Evolutionary conservation across 2,329 filamentous ascomycete genomes (phyloP).

Genomic region (Hypoxylon sp.): DNA sequence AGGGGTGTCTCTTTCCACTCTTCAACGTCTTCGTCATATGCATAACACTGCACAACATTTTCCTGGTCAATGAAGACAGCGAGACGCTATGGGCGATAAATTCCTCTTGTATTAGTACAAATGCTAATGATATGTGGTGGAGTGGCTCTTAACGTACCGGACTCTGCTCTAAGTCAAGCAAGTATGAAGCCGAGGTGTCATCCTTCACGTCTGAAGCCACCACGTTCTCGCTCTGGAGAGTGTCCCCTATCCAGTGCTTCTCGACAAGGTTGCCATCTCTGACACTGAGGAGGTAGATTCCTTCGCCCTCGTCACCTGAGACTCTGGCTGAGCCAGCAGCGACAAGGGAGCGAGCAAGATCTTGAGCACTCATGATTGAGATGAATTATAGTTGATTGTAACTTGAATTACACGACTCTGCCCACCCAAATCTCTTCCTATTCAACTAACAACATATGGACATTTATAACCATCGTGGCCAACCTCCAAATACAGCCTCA

Average conservation of each 20-base stretch:
- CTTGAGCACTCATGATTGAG: slow-evolving; percentile 36
- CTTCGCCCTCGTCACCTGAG: slow-evolving; percentile 22
- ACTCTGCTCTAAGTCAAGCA: slow-evolving; percentile 18
- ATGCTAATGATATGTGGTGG: not conserved
- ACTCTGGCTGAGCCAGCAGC: slow-evolving; percentile 30
- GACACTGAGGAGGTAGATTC: slow-evolving; percentile 34
- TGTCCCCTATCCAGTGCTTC: slow-evolving; percentile 35
- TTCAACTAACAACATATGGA: not conserved
- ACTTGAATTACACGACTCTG: slow-evolving; percentile 5
- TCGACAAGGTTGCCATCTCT: slow-evolving; percentile 40
- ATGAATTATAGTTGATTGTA: not conserved
- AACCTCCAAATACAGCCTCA: slow-evolving; percentile 18
- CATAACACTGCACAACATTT: slow-evolving; percentile 30
- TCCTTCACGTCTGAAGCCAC: slow-evolving; percentile 35
- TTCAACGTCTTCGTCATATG: slow-evolving; percentile 37
- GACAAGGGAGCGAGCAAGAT: slow-evolving; percentile 36
- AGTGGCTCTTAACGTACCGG: slow-evolving; percentile 10
- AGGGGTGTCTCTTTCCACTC: slow-evolving; percentile 41
- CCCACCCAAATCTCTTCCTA: not conserved
- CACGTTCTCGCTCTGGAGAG: slow-evolving; percentile 27
- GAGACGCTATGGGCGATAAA: slow-evolving; percentile 22
- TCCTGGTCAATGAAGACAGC: slow-evolving; percentile 37
- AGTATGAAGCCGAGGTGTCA: slow-evolving; percentile 37
- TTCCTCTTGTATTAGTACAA: slow-evolving; percentile 9
- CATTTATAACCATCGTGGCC: slow-evolving; percentile 19